These are phyloP conservation scores for Pyrus pyrifolia DNA, from an alignment of 306 rosid genomes.

Conservation along the genomic window DNA sequence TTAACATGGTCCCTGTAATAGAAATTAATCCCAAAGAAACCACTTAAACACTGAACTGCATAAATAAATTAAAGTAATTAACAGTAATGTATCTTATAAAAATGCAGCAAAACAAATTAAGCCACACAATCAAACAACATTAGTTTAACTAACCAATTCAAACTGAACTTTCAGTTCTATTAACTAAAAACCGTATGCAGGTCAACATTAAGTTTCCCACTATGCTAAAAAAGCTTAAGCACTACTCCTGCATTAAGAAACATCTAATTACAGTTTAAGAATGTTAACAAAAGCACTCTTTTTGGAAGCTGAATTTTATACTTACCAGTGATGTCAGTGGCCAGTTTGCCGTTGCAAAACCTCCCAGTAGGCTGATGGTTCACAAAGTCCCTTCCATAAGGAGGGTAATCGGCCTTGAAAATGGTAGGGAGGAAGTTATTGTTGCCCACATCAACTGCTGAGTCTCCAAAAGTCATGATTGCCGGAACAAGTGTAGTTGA, in stretches of 20 bases:
- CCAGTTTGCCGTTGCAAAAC: slow-evolving; percentile 89
- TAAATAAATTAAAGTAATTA: not conserved
- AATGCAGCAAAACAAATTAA: not conserved
- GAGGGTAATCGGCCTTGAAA: slow-evolving; percentile 86
- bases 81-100: not conserved
- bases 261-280: not conserved
- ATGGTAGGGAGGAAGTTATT: slow-evolving; percentile 71
- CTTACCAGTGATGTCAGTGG: slow-evolving; percentile 88
- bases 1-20: not conserved
- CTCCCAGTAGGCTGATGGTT: slow-evolving; percentile 89
- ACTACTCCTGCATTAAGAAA: not conserved
- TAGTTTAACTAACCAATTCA: not conserved
- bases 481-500: slow-evolving; percentile 69
- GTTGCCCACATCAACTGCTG: slow-evolving; percentile 87
- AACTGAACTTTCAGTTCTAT: not conserved
- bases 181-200: too few relatives aligned
- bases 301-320: not conserved
- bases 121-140: not conserved
- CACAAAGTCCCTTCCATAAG: slow-evolving; percentile 87
- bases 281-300: not conserved
- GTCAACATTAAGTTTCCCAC: too few relatives aligned
- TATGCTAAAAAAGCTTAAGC: not conserved
- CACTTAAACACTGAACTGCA: not conserved
- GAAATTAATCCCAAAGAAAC: not conserved
- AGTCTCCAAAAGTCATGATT: slow-evolving; percentile 80